phyloP scores from a whole-genome alignment of 2,329 filamentous ascomycete genomes.

The Stagonosporopsis chrysanthemi region DNA sequence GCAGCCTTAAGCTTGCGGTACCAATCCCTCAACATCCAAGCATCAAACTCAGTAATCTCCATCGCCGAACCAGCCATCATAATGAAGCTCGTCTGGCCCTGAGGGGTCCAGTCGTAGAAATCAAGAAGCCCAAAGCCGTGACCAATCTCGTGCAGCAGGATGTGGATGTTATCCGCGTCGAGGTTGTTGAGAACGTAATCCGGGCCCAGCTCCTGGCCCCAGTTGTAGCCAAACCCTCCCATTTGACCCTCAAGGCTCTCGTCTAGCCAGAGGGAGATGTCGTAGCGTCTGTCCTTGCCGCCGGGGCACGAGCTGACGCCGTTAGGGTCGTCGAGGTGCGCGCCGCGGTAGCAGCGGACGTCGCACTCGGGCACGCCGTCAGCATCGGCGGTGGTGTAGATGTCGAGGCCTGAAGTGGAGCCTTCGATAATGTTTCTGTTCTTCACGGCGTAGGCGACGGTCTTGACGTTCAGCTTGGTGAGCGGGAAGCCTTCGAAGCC shows the following conservation, averaged over 20 bases:
- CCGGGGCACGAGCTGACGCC: constrained; percentile 53
- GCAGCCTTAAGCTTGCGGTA: constrained; percentile 48
- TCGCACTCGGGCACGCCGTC: constrained; percentile 55
- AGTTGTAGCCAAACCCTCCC: constrained; percentile 54
- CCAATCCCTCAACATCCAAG: constrained; percentile 60
- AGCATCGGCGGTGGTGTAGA: constrained; percentile 53
- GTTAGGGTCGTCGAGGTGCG: constrained; percentile 50
- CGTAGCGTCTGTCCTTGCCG: constrained; percentile 52
- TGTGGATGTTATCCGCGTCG: constrained; percentile 51
- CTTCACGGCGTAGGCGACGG: constrained; percentile 56
- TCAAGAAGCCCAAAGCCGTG: constrained; percentile 53
- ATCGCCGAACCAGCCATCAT: constrained; percentile 56
- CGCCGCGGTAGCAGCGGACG: constrained; percentile 53
- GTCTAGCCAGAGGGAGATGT: constrained; percentile 55
- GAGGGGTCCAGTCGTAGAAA: constrained; percentile 56
- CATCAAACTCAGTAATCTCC: constrained; percentile 57
- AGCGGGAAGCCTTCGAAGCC: constrained; percentile 58
- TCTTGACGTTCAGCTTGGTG: constrained; percentile 48
- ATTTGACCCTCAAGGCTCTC: constrained; percentile 50
- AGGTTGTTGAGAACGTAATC: constrained; percentile 55
- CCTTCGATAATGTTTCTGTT: constrained; percentile 48
- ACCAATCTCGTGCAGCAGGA: constrained; percentile 56
- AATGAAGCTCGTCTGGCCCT: constrained; percentile 53
- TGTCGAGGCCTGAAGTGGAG: constrained; percentile 46
- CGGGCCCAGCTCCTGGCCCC: constrained; percentile 51